Base-by-base conservation (phyloP, 2,329 filamentous ascomycete genomes). In the Escovopsis weberi region DNA sequence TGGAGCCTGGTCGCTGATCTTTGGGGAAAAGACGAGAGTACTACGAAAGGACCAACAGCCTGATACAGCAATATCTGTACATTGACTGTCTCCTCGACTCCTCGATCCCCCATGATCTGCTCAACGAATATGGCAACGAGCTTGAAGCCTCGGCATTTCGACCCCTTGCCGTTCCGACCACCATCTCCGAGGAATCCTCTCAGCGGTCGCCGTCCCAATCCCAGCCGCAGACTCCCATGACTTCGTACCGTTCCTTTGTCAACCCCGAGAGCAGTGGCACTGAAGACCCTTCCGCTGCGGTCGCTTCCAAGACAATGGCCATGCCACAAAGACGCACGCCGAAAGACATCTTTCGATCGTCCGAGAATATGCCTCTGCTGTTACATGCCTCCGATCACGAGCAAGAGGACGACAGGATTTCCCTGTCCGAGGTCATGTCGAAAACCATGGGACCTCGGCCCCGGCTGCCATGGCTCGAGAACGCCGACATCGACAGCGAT, bases 1-100 rank as follows among this genome's bases (percentile, higher is more conserved):
- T 6, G 18, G 8, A 19, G 19, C 7, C 26, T 44, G 26, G 23
- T 42, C 12, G 9, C 15, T 36, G 32, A 23, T n/a, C n/a, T 28
- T 39, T 38, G 15, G 39, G 45, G 32, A 47, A 7, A 48, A 81
- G 77, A 46, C 82, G 87, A 38, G 57, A 80, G 55, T 95, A 94
- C 64, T 94, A 96, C 56, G 81, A 93, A 66, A 78, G 85, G 37
- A 89, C 80, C 56, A 96, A 96, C 63, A 79, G 80, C 51, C 69
- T 95, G 37, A 78, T 96, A 45, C 84, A 91, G 59, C 83, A 94
- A 58, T 96, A 95, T 59, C 70, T 93, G 48, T 95, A 93, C 59
- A 94, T 95, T 53, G 89, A 95, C 62, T 77, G 82, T 41, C 69
- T 96, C 44, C 72, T 96, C 47, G 87, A 94, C 62, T 94, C 86